Evolutionary conservation across 768 basidiomycete genomes (phyloP).

Genomic region (Tylopilus plumbeoviolaceoides): DNA sequence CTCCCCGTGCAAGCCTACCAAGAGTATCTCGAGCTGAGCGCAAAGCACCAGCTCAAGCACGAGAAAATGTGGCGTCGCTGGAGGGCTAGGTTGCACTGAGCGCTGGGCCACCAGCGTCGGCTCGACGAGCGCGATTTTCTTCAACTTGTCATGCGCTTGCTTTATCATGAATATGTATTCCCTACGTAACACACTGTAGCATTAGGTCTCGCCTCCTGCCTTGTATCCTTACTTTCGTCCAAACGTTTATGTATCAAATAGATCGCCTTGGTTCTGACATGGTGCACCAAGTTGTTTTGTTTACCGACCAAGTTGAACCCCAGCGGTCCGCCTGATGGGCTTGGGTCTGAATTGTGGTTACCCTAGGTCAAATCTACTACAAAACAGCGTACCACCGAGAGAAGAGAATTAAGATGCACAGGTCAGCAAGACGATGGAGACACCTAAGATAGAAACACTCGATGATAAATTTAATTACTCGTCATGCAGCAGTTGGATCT

Average conservation of each 20-base stretch:
- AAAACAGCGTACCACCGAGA: not conserved
- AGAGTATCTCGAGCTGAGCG: slow-evolving; percentile 52
- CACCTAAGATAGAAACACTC: not conserved
- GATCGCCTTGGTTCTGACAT: not conserved
- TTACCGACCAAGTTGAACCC: too few relatives aligned
- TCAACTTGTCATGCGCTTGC: not conserved
- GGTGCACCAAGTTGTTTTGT: not conserved
- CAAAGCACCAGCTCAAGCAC: slow-evolving; percentile 49
- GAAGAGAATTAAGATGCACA: slow-evolving; percentile 6
- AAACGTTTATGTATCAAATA: not conserved
- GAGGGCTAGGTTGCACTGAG: slow-evolving; percentile 29
- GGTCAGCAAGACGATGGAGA: slow-evolving; percentile 4
- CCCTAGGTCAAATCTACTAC: not conserved
- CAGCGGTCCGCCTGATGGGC: too few relatives aligned
- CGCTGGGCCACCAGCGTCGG: too few relatives aligned
- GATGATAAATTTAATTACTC: slow-evolving; percentile 21
- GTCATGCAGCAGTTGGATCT: slow-evolving; percentile 37
- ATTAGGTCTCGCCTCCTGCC: slow-evolving; percentile 8
- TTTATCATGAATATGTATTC: slow-evolving; percentile 6
- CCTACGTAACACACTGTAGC: slow-evolving; percentile 17
- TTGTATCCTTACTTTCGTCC: slow-evolving; percentile 18
- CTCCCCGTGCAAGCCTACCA: slow-evolving; percentile 56
- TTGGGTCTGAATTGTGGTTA: not conserved
- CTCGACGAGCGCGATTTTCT: too few relatives aligned
- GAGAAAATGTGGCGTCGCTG: slow-evolving; percentile 58